A percentile compares a stretch with the other conserved stretches of the same genome.
phyloP scores from a whole-genome alignment of 768 basidiomycete genomes.

The Mycena vulgaris region DNA sequence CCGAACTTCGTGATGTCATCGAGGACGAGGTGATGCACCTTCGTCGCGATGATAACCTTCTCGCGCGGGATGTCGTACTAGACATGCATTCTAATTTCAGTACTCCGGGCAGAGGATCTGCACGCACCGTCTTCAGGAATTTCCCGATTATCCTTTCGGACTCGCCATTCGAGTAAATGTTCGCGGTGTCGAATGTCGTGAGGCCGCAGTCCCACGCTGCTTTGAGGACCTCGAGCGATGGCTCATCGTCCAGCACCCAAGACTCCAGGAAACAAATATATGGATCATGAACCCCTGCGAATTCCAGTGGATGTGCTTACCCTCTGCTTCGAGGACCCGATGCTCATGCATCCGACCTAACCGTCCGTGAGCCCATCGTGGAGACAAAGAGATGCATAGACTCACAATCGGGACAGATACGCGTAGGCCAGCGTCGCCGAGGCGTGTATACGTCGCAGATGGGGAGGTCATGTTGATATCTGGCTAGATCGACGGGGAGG shows the following conservation, averaged over 20 bases:
- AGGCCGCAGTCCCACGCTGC: conserved; percentile 59
- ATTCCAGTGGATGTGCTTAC: conserved; percentile 5
- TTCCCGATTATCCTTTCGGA: conserved; percentile 60
- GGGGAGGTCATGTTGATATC: conserved; percentile 3
- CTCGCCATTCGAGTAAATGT: conserved; percentile 55
- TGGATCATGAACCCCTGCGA: no score
- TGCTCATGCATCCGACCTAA: conserved; percentile 45
- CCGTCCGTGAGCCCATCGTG: neutral
- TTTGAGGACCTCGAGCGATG: conserved; percentile 61
- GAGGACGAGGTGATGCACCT: conserved; percentile 38
- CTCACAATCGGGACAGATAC: conserved; percentile 28
- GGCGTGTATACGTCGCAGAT: conserved; percentile 17
- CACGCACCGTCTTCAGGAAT: conserved; percentile 52
- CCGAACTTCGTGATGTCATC: conserved; percentile 13
- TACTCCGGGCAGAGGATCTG: neutral
- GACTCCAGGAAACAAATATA: conserved; percentile 44
- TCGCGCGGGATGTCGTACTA: conserved; percentile 47
- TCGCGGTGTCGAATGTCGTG: conserved; percentile 56
- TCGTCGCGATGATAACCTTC: conserved; percentile 39
- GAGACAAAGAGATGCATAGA: neutral
- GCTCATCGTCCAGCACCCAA: conserved; percentile 67
- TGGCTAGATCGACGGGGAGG: no score
- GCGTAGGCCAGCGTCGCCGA: conserved; percentile 6
- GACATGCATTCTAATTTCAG: no score
- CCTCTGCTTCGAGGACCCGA: conserved; percentile 39